These are phyloP conservation scores for Zymoseptoria passerinii DNA, from an alignment of 2,329 filamentous ascomycete species.

Conservation along the genomic window DNA sequence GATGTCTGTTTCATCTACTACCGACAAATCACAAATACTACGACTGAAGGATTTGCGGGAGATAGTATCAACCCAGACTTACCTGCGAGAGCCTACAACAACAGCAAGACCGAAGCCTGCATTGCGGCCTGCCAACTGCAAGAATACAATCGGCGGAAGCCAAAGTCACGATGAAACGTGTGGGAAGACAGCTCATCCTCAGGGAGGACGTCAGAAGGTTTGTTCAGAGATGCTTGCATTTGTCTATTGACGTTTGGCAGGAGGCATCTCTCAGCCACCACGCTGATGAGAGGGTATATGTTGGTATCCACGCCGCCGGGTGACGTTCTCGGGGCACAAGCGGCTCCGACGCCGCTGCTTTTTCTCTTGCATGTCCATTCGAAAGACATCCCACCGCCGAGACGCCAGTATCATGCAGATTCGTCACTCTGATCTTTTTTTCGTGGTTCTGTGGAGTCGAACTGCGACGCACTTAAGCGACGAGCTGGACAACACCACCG, in stretches of 20 bases:
- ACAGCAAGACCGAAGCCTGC: neutral
- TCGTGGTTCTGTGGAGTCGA: constrained; percentile 4
- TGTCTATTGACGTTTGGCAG: constrained; percentile 33
- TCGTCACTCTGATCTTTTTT: constrained; percentile 1
- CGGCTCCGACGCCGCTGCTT: constrained; percentile 7
- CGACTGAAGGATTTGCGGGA: neutral
- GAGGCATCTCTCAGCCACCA: constrained; percentile 46
- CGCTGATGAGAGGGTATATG: constrained; percentile 33
- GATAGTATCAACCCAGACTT: neutral
- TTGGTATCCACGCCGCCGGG: constrained; percentile 15
- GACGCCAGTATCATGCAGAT: constrained; percentile 12
- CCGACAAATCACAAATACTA: neutral
- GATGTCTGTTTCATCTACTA: too few relatives aligned
- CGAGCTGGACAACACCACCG: constrained; percentile 90
- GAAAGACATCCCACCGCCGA: neutral
- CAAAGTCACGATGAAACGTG: constrained; percentile 2
- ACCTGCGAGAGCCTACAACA: neutral
- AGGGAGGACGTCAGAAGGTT: constrained; percentile 34
- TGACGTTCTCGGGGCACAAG: neutral
- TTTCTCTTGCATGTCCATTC: neutral
- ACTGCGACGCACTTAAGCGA: constrained; percentile 56
- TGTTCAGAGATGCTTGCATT: constrained; percentile 45
- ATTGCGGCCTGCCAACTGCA: neutral
- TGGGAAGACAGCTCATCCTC: constrained; percentile 24
- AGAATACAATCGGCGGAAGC: neutral